These are phyloP conservation scores for Sugiyamaella boreocaroliniensis DNA, from an alignment of 805 yeast genomes.

Conservation along the genomic window DNA sequence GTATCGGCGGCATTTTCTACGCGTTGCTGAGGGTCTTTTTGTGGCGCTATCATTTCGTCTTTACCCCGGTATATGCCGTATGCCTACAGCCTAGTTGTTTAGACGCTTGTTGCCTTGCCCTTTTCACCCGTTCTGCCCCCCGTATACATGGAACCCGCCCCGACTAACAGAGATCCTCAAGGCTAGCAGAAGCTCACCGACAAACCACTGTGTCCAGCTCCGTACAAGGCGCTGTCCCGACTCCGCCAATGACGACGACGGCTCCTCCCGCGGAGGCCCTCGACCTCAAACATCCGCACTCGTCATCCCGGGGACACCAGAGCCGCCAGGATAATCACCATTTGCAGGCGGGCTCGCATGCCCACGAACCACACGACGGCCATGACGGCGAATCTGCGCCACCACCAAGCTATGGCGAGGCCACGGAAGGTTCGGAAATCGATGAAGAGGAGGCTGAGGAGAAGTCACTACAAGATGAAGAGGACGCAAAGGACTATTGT, in stretches of 20 bases:
- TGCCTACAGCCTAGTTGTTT: neutral
- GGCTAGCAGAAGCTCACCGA: neutral
- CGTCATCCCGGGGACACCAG: conserved; percentile 3
- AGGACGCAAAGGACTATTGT: conserved; percentile 74
- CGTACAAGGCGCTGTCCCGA: neutral
- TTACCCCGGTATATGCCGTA: neutral
- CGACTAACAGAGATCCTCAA: neutral
- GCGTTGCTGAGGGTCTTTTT: no score
- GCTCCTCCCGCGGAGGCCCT: neutral
- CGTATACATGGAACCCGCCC: neutral
- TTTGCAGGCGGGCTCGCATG: conserved; percentile 9
- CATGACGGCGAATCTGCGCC: conserved; percentile 1
- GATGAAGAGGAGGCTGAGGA: conserved; percentile 13
- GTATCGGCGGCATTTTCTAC: no score
- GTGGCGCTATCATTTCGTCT: neutral
- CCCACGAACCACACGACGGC: conserved; percentile 8
- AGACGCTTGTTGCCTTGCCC: neutral
- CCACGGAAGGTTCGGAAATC: neutral
- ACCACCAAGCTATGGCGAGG: conserved; percentile 16
- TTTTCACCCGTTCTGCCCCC: neutral
- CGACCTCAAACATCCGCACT: neutral
- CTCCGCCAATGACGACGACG: neutral
- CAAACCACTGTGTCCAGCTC: neutral
- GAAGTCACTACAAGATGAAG: conserved; percentile 47
- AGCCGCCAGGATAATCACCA: conserved; percentile 18